Conservation (phyloP, 1,284 basidiomycete genomes). For the Tremellales sp. region DNA sequence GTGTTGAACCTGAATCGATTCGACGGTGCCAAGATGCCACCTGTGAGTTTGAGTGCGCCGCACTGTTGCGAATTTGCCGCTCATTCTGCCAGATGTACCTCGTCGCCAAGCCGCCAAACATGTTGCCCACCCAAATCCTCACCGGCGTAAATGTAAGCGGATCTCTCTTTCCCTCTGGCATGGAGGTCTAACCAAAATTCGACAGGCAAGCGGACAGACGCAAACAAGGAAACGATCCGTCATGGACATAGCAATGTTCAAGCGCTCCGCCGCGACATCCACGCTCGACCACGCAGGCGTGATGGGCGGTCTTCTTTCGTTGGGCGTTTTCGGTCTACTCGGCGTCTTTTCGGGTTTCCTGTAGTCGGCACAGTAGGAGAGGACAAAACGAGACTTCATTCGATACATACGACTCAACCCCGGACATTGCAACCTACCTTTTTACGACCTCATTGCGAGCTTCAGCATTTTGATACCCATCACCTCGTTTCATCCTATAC, state of each 20-base stretch:
- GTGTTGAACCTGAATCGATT: constrained; percentile 42
- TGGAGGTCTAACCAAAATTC: constrained; percentile 1
- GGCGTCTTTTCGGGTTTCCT: too few species aligned
- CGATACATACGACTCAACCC: too few species aligned
- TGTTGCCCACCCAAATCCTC: constrained; percentile 47
- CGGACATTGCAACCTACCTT: too few species aligned
- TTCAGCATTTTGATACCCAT: too few species aligned
- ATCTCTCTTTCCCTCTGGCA: background rate
- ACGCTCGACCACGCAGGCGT: too few species aligned
- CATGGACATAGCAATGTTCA: constrained; percentile 22
- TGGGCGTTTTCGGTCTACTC: too few species aligned
- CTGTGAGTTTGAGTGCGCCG: constrained; percentile 22
- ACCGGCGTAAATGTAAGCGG: constrained; percentile 45
- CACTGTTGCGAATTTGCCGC: background rate
- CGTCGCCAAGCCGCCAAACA: constrained; percentile 46
- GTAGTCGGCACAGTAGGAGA: too few species aligned
- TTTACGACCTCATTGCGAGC: too few species aligned
- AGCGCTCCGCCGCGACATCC: constrained; percentile 27
- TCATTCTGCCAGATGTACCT: constrained; percentile 36
- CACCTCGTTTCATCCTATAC: too few species aligned
- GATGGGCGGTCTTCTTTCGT: too few species aligned
- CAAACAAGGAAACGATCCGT: constrained; percentile 29
- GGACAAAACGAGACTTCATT: too few species aligned
- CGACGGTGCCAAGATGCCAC: constrained; percentile 47
- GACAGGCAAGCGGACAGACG: constrained; percentile 31